A percentile compares a stretch with the other conserved stretches of the same genome.
phyloP scores from a whole-genome alignment of 2,329 filamentous ascomycete species.

The Anthostomella pinea region DNA sequence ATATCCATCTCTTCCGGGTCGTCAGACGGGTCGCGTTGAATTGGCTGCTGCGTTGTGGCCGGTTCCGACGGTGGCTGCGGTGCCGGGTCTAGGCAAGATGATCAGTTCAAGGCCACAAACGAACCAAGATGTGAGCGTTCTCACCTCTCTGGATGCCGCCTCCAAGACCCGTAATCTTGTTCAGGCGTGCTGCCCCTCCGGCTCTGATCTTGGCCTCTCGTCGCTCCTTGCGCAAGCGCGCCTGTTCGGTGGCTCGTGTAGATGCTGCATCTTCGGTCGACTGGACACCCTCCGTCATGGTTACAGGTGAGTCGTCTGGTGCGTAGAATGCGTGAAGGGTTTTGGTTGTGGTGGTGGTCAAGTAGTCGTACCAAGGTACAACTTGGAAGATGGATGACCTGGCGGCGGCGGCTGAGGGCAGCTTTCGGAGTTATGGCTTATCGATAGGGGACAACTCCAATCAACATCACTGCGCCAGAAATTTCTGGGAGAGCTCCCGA shows the following conservation, averaged over 20 bases:
- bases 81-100: constrained; percentile 24
- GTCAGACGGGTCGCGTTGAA: constrained; percentile 45
- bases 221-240: constrained; percentile 73
- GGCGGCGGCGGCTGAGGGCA: no score
- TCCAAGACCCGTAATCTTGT: constrained; percentile 71
- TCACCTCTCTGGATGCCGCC: constrained; percentile 51
- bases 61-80: constrained; percentile 32
- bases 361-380: no score
- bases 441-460: constrained; percentile 6
- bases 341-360: constrained; percentile 1
- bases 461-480: constrained; percentile 3
- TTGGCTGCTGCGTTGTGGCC: constrained; percentile 23
- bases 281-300: constrained; percentile 28
- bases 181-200: constrained; percentile 66
- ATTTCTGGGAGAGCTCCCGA: constrained; percentile 3
- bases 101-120: no score
- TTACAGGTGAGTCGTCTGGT: no score
- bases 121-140: no score
- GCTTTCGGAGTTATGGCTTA: constrained; percentile 2
- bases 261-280: constrained; percentile 46
- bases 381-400: no score
- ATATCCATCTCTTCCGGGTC: constrained; percentile 79
- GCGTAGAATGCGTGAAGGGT: not conserved
- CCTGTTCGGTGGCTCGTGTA: constrained; percentile 59
- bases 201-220: constrained; percentile 76